phyloP scores from a whole-genome alignment of 169 alveolate genomes.

The Plasmodium coatneyi region DNA sequence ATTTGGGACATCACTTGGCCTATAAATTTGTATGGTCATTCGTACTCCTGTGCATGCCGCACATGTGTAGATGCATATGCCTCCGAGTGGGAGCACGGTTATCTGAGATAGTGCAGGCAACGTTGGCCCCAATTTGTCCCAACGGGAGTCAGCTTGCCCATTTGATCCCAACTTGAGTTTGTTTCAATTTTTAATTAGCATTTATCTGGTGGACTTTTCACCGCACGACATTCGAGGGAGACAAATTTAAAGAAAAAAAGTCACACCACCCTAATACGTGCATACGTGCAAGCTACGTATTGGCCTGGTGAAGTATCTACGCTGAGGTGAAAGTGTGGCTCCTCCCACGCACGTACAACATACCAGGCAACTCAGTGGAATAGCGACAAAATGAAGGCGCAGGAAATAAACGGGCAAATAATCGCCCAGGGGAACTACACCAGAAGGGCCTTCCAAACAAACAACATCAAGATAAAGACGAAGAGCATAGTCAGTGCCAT shows the following conservation, averaged over 20 bases:
- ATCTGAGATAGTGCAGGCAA: background rate
- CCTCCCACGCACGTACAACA: background rate
- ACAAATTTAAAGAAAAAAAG: background rate
- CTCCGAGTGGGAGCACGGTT: background rate
- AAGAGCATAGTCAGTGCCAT: background rate
- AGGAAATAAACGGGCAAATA: slow-evolving; percentile 29
- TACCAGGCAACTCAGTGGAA: background rate
- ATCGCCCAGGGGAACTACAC: slow-evolving; percentile 38
- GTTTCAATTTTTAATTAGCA: background rate
- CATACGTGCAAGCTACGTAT: background rate
- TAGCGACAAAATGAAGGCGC: slow-evolving; percentile 8
- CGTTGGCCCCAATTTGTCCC: background rate
- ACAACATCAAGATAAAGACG: slow-evolving; percentile 31
- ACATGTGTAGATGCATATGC: background rate
- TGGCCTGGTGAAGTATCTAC: background rate
- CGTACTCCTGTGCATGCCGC: background rate
- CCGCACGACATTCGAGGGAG: background rate
- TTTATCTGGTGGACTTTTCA: background rate
- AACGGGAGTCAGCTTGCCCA: background rate
- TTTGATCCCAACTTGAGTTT: too few relatives aligned
- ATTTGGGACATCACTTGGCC: background rate
- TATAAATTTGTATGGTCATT: background rate
- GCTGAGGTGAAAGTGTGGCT: background rate
- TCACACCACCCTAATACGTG: background rate
- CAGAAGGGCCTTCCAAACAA: slow-evolving; percentile 22